phyloP scores from a whole-genome alignment of 495 filamentous ascomycete species.

The Tuber microsphaerosporum region DNA sequence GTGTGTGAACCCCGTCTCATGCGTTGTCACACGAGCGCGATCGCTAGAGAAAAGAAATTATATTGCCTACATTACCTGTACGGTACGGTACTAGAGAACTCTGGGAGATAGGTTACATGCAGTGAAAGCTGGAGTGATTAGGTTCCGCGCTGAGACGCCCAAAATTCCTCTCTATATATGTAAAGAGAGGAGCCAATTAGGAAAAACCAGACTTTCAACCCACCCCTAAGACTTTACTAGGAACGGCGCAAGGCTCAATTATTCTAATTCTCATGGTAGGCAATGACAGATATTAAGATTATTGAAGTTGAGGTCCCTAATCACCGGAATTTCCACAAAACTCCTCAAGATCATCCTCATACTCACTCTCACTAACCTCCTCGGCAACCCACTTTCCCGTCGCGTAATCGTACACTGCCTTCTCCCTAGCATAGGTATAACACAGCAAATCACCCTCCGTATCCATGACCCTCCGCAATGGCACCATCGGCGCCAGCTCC shows the following conservation, averaged over 20 bases:
- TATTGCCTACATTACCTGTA: too few species aligned
- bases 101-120: background rate
- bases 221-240: background rate
- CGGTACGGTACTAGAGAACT: too few species aligned
- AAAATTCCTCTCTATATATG: background rate
- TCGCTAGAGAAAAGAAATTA: background rate
- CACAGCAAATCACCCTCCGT: slow-evolving; percentile 12
- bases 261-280: background rate
- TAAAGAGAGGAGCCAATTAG: background rate
- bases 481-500: background rate
- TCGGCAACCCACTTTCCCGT: background rate
- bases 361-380: background rate
- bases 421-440: slow-evolving; percentile 16
- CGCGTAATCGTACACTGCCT: background rate
- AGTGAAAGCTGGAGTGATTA: background rate
- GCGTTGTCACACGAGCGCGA: background rate
- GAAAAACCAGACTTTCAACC: too few species aligned
- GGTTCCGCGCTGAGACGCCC: background rate
- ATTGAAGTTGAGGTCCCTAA: background rate
- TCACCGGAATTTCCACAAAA: background rate
- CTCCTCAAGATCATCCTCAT: background rate
- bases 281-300: background rate
- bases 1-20: background rate
- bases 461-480: slow-evolving; percentile 23
- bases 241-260: background rate